phyloP scores from a whole-genome alignment of 1,284 basidiomycete genomes.

The Microbotryomycetes sp. region DNA sequence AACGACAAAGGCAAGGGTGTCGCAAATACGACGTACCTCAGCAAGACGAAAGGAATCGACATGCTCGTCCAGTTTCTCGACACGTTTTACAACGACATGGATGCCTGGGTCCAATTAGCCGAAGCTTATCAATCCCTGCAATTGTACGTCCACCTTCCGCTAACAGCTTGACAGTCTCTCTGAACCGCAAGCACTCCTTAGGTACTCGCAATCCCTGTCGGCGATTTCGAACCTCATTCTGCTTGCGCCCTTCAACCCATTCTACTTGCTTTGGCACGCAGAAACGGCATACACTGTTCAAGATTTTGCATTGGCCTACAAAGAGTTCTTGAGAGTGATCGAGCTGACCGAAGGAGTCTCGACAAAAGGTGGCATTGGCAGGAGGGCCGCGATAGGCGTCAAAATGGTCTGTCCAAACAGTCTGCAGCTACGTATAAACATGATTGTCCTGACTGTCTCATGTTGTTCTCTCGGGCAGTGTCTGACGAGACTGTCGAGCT shows the following conservation, averaged over 20 bases:
- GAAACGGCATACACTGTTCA: conserved; percentile 77
- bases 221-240: conserved; percentile 73
- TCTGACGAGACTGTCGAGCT: background rate
- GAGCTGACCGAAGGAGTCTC: conserved; percentile 57
- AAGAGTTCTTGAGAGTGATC: conserved; percentile 69
- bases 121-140: conserved; percentile 73
- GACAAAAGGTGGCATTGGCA: conserved; percentile 25
- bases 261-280: conserved; percentile 70
- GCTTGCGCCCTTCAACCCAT: conserved; percentile 75
- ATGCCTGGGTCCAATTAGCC: conserved; percentile 89
- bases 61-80: conserved; percentile 76
- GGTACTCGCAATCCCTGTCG: conserved; percentile 59
- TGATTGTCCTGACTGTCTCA: no score
- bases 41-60: conserved; percentile 54
- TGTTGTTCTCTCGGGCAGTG: no score
- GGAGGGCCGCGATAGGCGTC: conserved; percentile 74
- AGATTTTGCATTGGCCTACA: conserved; percentile 63
- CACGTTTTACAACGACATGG: conserved; percentile 84
- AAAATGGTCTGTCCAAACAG: conserved; percentile 65
- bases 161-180: no score
- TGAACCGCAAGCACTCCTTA: conserved; percentile 40
- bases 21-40: conserved; percentile 14
- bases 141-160: conserved; percentile 56
- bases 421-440: no score
- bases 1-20: background rate